phyloP scores from a whole-genome alignment of 225 moss, liverwort and hornwort species.

The Climacium dendroides region DNA sequence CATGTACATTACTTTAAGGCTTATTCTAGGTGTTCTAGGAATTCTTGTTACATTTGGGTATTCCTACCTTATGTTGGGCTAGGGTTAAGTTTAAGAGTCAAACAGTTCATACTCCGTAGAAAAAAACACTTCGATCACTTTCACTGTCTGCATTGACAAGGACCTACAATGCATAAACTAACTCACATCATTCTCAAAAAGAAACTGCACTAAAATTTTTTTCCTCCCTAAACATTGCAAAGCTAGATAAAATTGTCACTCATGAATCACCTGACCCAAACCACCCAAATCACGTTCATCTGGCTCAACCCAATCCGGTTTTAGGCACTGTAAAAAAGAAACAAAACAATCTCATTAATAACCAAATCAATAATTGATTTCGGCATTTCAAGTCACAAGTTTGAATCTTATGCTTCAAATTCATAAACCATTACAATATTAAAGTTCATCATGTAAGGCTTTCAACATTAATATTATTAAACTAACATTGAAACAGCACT shows the following conservation, averaged over 20 bases:
- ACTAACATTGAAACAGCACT: not conserved
- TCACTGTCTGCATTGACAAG: not conserved
- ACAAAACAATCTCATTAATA: not conserved
- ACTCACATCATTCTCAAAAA: not conserved
- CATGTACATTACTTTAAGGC: too few species aligned
- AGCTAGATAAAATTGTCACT: not conserved
- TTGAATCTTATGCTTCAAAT: not conserved
- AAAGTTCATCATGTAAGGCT: not conserved
- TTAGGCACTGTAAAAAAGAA: not conserved
- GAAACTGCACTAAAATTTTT: not conserved
- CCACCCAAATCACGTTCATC: too few species aligned
- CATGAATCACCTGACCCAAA: too few species aligned
- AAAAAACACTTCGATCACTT: not conserved
- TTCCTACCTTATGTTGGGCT: too few species aligned
- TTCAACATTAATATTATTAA: not conserved
- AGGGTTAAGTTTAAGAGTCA: too few species aligned
- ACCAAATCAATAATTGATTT: not conserved
- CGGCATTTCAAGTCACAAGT: not conserved
- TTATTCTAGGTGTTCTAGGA: too few species aligned
- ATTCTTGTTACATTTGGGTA: too few species aligned
- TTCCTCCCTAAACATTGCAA: not conserved
- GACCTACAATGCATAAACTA: not conserved
- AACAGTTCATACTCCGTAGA: too few species aligned
- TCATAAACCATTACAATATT: not conserved
- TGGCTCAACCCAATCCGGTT: too few species aligned